Evolutionary conservation across 768 basidiomycete species (phyloP).

Genomic region (Atractiella rhizophila): DNA sequence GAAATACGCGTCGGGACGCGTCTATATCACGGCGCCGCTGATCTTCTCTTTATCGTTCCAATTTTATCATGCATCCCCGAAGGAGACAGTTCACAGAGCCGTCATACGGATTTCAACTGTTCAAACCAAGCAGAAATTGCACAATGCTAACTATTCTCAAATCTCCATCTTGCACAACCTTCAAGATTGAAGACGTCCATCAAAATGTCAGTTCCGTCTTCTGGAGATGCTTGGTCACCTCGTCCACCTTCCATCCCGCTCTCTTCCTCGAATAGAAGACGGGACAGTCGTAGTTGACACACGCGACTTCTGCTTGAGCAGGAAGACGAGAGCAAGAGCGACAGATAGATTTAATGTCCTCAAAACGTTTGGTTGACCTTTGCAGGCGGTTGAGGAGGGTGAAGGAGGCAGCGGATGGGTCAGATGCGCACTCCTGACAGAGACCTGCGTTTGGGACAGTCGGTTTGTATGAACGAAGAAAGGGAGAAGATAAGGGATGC

Average conservation of each 20-base stretch:
- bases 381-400: conserved; percentile 33
- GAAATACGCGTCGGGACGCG: too few relatives aligned
- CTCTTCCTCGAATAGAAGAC: conserved; percentile 51
- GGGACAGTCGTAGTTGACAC: conserved; percentile 65
- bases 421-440: conserved; percentile 36
- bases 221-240: too few relatives aligned
- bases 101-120: too few relatives aligned
- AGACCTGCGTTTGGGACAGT: conserved; percentile 19
- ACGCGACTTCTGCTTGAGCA: conserved; percentile 36
- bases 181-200: too few relatives aligned
- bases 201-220: too few relatives aligned
- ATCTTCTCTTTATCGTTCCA: too few relatives aligned
- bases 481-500: not conserved
- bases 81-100: too few relatives aligned
- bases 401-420: conserved; percentile 33
- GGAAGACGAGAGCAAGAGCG: conserved; percentile 38
- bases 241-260: conserved; percentile 21
- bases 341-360: conserved; percentile 43
- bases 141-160: too few relatives aligned
- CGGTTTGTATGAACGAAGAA: not conserved
- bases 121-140: too few relatives aligned
- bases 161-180: too few relatives aligned
- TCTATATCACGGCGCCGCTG: too few relatives aligned
- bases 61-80: too few relatives aligned
- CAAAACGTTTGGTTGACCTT: conserved; percentile 32